Evolutionary conservation across 345 rosid species (phyloP), one percentile per base, ranked within the genome.

Genomic region (Acer yangbiense): DNA sequence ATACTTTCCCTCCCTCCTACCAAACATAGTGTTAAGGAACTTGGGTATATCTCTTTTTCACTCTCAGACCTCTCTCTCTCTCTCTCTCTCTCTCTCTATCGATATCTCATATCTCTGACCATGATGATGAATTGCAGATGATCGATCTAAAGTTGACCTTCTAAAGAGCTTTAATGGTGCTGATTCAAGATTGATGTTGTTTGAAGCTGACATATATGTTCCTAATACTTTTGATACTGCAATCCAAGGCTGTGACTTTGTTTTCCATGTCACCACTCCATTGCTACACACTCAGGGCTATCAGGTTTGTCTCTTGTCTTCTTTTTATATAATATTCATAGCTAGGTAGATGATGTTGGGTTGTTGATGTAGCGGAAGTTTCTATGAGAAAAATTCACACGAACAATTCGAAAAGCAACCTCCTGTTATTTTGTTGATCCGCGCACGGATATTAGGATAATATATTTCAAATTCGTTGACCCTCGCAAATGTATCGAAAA

Each of bases 261-360:
- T 83, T 27, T 80, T 85, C 75, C 83, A 85, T 74, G 73, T 77
- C 23, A 83, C 88, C 52, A 76, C 78, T 57, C 81, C 84, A 1
- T 1, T 71, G 52, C 71, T 7, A 20, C 69, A 44, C 67, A 64
- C 77, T 18, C 21, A 55, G 18, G 65, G 58, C 27, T 55, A 18
- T 48, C 65, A 78, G 83, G 84, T 64, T 10, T 32, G 66, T 41
- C 8, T 32, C 62, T 17, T 29, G 32, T 29, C 32, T 29, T 29
- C 32, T 29, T 29, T 29, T 29, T 29, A 29, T 29, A 29, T 29
- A 29, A 29, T 29, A 29, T 29, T 29, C 3, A 29, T 27, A 27
- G 29, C 29, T 29, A 29, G 32, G 32, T 29, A 29, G 32, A 29
- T 2, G 32, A 29, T 29, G 32, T 29, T 29, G 32, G 32, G 32